Conservation (phyloP, 202 grass and related monocot species). For the Saccharum hybrid region DNA sequence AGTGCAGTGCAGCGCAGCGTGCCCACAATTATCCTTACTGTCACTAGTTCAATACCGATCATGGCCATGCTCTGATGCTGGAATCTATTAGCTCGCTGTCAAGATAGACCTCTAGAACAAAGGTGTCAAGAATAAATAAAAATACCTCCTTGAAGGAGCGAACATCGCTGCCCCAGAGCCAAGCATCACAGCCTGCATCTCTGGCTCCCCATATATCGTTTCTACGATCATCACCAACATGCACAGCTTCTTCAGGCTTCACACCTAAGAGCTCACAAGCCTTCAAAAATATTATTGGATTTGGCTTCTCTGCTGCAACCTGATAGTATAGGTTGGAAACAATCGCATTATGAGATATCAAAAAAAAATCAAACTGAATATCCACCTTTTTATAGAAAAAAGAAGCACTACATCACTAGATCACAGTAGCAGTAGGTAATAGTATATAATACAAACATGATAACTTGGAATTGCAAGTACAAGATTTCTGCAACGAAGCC, state of each 20-base stretch:
- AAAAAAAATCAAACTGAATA: background rate
- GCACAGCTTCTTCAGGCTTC: conserved; percentile 78
- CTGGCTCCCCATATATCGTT: conserved; percentile 91
- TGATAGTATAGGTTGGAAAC: conserved; percentile 16
- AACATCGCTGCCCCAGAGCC: conserved; percentile 86
- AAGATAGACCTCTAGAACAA: background rate
- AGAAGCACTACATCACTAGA: background rate
- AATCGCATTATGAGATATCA: background rate
- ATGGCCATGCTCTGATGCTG: background rate
- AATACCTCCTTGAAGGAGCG: conserved; percentile 86
- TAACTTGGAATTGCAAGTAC: background rate
- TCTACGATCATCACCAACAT: conserved; percentile 77
- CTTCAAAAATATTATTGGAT: conserved; percentile 92
- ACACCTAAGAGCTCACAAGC: conserved; percentile 72
- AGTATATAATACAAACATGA: conserved; percentile 16
- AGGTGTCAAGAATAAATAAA: conserved; percentile 5
- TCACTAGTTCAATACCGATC: background rate
- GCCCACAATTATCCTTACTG: background rate
- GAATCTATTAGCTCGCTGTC: too few species aligned
- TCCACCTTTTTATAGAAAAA: background rate
- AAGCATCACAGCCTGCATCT: conserved; percentile 84
- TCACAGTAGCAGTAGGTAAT: background rate
- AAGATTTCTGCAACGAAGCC: background rate
- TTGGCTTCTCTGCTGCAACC: conserved; percentile 80
- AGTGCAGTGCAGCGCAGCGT: background rate